Base-by-base conservation (phyloP, 2,329 filamentous ascomycete genomes). In the Scortechinia acanthostroma region DNA sequence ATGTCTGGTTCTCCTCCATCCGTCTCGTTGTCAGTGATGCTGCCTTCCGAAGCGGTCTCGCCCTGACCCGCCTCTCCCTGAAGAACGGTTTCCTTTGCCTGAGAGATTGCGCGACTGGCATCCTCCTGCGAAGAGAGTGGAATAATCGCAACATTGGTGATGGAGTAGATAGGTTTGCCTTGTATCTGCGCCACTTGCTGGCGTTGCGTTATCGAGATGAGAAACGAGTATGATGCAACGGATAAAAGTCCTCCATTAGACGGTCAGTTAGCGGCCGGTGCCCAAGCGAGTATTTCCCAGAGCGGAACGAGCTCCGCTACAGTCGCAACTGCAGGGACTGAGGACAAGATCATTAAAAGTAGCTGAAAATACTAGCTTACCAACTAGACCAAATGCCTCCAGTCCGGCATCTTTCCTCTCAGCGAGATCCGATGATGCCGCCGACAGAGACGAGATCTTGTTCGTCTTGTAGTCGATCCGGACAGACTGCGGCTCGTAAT, bases 131-230 rank as follows among this genome's bases (percentile, higher is more conserved):
- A 91, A 2, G 83, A 78, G 45, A 93, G 81, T 1, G 93, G 93
- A 4, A 95, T 95, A n/a, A 97, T 70, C 4, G 89, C 85, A 22
- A 97, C 87, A 53, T 94, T 88, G 37, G 86, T 93, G 48, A 96
- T 80, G 30, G 89, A 83, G 62, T 94, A 98, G 46, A 97, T 71
- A 0, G 91, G 84, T 46, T 78, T 83, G 4, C 88, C 89, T 51
- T 83, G 81, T 43, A 97, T 81, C 51, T 91, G 84, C 2, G 93
- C 93, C 43, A 97, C 90, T 61, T 95, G 88, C 56, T 94, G 79
- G 42, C 91, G 86, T 47, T 82, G 79, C 19, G 85, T 90, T 55
- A 98, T 94, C 10, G 88, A 85, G 47, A 98, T 77, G 4, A 98
- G 76, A 63, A 91, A 97, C 51, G 82, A 87, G 21, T 83, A 77